phyloP scores from a whole-genome alignment of 1,284 basidiomycete genomes.

The Xerocomus cyaneibrunnescens region DNA sequence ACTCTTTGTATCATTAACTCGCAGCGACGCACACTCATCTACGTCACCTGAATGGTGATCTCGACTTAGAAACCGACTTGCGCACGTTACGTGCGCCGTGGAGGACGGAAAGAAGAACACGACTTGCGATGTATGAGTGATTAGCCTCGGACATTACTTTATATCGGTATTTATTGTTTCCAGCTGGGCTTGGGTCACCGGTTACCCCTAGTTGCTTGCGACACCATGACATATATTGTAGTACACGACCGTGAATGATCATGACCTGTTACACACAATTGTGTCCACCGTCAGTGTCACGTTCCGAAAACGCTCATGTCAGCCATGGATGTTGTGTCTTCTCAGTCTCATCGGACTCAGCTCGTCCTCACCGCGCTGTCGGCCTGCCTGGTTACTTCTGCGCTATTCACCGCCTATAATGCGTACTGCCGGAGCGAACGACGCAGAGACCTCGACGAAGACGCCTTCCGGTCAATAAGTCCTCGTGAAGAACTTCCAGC shows the following conservation, averaged over 20 bases:
- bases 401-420: conserved; percentile 56
- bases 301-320: background rate
- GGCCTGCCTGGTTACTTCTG: conserved; percentile 61
- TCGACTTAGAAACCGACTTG: background rate
- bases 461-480: conserved; percentile 54
- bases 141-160: conserved; percentile 19
- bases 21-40: conserved; percentile 51
- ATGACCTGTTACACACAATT: background rate
- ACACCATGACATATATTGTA: background rate
- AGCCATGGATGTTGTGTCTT: conserved; percentile 24
- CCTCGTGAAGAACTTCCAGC: conserved; percentile 26
- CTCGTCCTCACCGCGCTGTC: conserved; percentile 60
- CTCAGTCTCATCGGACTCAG: conserved; percentile 50
- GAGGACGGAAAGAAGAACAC: conserved; percentile 3
- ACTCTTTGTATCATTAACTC: conserved; percentile 49
- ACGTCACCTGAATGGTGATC: conserved; percentile 27
- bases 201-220: conserved; percentile 1
- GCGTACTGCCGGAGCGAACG: conserved; percentile 47
- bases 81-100: background rate
- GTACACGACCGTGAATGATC: background rate
- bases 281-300: background rate
- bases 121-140: conserved; percentile 20
- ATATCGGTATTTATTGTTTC: conserved; percentile 31
- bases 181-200: conserved; percentile 12
- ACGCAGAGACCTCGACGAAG: conserved; percentile 54